Percentiles rank a stretch among this genome's conserved stretches.
Conservation (phyloP, 495 filamentous ascomycete species). For the Apodospora peruviana region DNA sequence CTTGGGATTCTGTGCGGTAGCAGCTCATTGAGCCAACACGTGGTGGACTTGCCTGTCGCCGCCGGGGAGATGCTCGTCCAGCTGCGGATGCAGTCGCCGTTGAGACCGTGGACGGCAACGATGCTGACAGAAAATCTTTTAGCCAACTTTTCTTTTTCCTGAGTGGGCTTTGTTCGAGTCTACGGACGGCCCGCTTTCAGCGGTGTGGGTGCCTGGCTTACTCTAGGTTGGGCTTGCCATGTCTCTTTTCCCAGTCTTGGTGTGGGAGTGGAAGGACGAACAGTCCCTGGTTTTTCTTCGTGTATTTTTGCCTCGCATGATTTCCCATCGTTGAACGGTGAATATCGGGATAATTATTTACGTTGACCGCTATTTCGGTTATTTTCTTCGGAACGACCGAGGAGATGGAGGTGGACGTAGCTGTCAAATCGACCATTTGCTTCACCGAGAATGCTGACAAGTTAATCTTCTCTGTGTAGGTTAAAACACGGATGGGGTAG, state of each 20-base stretch:
- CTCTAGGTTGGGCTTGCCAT: neutral
- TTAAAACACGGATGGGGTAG: no score
- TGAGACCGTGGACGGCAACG: slow-evolving; percentile 9
- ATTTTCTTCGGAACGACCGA: no score
- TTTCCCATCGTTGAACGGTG: neutral
- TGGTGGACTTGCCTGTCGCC: neutral
- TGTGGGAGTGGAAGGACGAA: neutral
- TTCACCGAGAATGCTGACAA: no score
- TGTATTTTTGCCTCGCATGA: neutral
- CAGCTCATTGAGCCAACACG: slow-evolving; percentile 38
- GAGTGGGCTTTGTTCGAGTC: no score
- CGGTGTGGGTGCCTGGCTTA: neutral
- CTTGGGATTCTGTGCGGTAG: slow-evolving; percentile 36
- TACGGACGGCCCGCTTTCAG: no score
- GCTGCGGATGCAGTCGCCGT: slow-evolving; percentile 1
- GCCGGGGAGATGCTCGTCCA: neutral
- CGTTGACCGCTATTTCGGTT: no score
- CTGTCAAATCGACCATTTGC: no score
- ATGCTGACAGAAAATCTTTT: neutral
- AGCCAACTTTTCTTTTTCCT: no score
- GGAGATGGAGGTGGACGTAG: no score
- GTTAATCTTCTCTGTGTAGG: no score
- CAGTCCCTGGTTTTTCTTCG: neutral
- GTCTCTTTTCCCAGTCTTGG: neutral
- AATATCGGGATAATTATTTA: no score